A percentile compares a stretch with the other conserved stretches of the same genome.
These are phyloP conservation scores for Westerdykella ornata DNA, from an alignment of 2,329 filamentous ascomycete species.

Conservation along the genomic window DNA sequence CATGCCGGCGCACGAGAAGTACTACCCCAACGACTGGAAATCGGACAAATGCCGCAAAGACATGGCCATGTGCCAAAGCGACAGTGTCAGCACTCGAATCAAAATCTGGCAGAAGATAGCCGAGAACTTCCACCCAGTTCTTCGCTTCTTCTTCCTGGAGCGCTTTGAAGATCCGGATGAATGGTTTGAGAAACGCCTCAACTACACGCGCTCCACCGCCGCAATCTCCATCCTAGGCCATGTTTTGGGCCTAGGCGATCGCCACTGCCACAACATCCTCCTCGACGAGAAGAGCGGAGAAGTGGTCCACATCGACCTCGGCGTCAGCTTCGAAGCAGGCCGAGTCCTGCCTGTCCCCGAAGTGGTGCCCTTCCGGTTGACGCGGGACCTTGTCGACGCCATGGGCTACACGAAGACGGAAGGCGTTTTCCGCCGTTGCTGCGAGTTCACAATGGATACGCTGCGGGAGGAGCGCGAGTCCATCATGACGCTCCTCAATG, in stretches of 20 bases:
- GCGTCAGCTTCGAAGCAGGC: slow-evolving; percentile 94
- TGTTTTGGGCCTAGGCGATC: slow-evolving; percentile 84
- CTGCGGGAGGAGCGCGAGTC: slow-evolving; percentile 91
- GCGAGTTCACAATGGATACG: slow-evolving; percentile 93
- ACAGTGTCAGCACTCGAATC: slow-evolving; percentile 63
- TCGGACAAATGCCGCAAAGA: slow-evolving; percentile 68
- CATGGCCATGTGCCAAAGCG: slow-evolving; percentile 65
- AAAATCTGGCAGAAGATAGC: slow-evolving; percentile 70
- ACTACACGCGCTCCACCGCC: slow-evolving; percentile 88
- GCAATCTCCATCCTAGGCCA: slow-evolving; percentile 94
- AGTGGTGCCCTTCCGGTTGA: slow-evolving; percentile 89
- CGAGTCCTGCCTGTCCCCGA: slow-evolving; percentile 93
- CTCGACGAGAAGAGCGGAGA: slow-evolving; percentile 85
- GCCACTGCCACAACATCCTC: slow-evolving; percentile 95
- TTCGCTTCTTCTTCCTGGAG: slow-evolving; percentile 97
- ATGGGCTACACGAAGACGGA: slow-evolving; percentile 96
- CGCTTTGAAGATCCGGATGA: slow-evolving; percentile 88
- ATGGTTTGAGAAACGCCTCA: slow-evolving; percentile 84
- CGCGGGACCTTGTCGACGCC: slow-evolving; percentile 88
- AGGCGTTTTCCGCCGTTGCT: slow-evolving; percentile 94
- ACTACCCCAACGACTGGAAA: slow-evolving; percentile 79
- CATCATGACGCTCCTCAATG: slow-evolving; percentile 98
- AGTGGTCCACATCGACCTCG: slow-evolving; percentile 93
- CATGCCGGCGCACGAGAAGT: slow-evolving; percentile 80
- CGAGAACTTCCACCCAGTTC: slow-evolving; percentile 80